Percentiles rank a stretch among this genome's conserved stretches.
Evolutionary conservation across 257 asterid species (phyloP).

Genomic region (Striga asiatica): DNA sequence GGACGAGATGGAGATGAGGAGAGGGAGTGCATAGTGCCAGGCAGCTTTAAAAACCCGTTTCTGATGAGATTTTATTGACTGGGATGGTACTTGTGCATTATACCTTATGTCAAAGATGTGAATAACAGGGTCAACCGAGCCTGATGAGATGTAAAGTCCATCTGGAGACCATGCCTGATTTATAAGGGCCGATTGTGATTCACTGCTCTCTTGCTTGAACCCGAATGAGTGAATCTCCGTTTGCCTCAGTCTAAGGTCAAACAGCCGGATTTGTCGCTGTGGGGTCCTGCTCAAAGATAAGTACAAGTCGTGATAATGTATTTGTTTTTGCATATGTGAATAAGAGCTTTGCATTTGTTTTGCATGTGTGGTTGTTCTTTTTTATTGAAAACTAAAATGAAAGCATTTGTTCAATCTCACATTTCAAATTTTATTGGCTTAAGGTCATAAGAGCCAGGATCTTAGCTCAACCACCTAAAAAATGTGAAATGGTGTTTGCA

Average conservation of each 20-base stretch:
- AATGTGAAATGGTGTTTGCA: too few species aligned
- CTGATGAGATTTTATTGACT: conserved; percentile 71
- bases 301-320: background rate
- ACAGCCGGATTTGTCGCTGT: conserved; percentile 67
- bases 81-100: conserved; percentile 50
- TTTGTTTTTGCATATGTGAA: background rate
- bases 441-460: too few species aligned
- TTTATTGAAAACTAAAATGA: too few species aligned
- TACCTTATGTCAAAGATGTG: conserved; percentile 80
- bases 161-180: conserved; percentile 93
- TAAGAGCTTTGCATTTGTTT: background rate
- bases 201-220: conserved; percentile 89
- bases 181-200: conserved; percentile 78
- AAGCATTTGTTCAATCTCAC: too few species aligned
- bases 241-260: conserved; percentile 52
- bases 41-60: conserved; percentile 89
- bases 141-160: conserved; percentile 69
- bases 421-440: too few species aligned
- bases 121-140: conserved; percentile 77
- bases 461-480: too few species aligned
- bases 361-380: too few species aligned
- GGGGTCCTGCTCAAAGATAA: conserved; percentile 50
- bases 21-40: conserved; percentile 75
- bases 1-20: conserved; percentile 80
- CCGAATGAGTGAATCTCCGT: conserved; percentile 60